Evolutionary conservation across 1,139 yeast species (phyloP).

Genomic region (Geotrichum phurueaensis): DNA sequence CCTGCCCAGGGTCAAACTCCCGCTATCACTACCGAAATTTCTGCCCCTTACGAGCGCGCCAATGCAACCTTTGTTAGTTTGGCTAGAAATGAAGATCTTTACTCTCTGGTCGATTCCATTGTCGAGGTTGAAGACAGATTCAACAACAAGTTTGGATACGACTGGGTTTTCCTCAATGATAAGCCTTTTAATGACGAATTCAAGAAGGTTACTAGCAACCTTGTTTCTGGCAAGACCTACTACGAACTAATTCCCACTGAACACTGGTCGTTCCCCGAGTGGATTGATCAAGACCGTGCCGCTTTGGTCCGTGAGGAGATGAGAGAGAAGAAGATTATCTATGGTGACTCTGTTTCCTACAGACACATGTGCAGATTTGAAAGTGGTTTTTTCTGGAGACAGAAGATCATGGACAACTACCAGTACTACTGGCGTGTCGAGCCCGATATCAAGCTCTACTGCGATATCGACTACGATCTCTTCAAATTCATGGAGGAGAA

Average conservation of each 20-base stretch:
- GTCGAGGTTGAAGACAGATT: constrained; percentile 65
- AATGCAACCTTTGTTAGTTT: constrained; percentile 70
- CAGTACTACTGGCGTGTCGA: constrained; percentile 97
- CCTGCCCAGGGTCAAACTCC: constrained; percentile 7
- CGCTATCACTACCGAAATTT: constrained; percentile 1
- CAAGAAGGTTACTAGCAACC: constrained; percentile 40
- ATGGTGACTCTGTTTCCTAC: constrained; percentile 63
- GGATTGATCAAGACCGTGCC: constrained; percentile 59
- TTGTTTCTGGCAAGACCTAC: constrained; percentile 55
- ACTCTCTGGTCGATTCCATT: constrained; percentile 53
- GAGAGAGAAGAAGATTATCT: constrained; percentile 48
- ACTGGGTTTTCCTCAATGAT: constrained; percentile 77
- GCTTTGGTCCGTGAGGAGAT: constrained; percentile 46
- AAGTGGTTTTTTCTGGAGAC: constrained; percentile 87
- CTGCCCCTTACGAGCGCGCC: constrained; percentile 30
- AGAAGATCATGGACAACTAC: constrained; percentile 61
- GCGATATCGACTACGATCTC: constrained; percentile 79
- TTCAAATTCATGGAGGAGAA: constrained; percentile 80
- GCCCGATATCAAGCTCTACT: constrained; percentile 74
- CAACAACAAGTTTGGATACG: constrained; percentile 58
- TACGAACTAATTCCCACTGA: constrained; percentile 63
- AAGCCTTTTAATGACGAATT: constrained; percentile 51
- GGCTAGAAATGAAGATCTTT: constrained; percentile 64
- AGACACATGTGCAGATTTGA: constrained; percentile 92
- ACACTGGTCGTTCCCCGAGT: constrained; percentile 74